phyloP scores from a whole-genome alignment of 1,284 basidiomycete species.

The Stygiomarasmius scandens region DNA sequence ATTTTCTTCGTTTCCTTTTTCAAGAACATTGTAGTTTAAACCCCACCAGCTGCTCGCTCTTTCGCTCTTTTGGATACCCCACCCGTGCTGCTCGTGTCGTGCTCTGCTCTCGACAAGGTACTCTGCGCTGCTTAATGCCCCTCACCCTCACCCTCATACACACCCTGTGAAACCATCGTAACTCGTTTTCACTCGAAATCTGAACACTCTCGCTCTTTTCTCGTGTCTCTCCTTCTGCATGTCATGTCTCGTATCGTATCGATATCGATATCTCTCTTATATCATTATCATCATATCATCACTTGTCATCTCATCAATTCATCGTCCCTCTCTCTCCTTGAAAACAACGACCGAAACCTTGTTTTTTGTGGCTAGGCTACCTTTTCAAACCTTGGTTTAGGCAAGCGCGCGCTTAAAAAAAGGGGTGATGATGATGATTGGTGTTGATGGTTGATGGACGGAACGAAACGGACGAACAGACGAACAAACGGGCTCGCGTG shows the following conservation, averaged over 20 bases:
- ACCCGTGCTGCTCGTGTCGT: not conserved
- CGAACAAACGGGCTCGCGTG: too few relatives aligned
- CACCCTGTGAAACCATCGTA: constrained; percentile 4
- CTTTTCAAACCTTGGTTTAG: too few relatives aligned
- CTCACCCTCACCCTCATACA: not conserved
- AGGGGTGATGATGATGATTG: too few relatives aligned
- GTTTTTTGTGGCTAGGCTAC: too few relatives aligned
- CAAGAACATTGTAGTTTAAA: not conserved
- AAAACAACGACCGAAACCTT: constrained; percentile 9
- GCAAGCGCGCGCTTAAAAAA: too few relatives aligned
- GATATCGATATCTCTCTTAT: constrained; percentile 2
- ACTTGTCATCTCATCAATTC: too few relatives aligned
- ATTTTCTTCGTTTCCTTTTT: not conserved
- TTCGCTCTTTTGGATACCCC: not conserved
- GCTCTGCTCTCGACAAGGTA: not conserved
- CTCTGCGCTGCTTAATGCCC: not conserved
- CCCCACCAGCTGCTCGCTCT: not conserved
- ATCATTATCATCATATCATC: too few relatives aligned
- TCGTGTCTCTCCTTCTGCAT: not conserved
- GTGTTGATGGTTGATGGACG: too few relatives aligned
- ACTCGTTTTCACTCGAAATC: constrained; percentile 7
- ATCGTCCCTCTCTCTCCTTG: constrained; percentile 1
- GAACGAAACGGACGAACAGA: too few relatives aligned
- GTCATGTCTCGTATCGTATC: not conserved
- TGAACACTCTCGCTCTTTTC: constrained; percentile 8